A percentile compares a stretch with the other conserved stretches of the same genome.
Conservation (phyloP, 345 rosid genomes). For the Erysimum cheiranthoides region DNA sequence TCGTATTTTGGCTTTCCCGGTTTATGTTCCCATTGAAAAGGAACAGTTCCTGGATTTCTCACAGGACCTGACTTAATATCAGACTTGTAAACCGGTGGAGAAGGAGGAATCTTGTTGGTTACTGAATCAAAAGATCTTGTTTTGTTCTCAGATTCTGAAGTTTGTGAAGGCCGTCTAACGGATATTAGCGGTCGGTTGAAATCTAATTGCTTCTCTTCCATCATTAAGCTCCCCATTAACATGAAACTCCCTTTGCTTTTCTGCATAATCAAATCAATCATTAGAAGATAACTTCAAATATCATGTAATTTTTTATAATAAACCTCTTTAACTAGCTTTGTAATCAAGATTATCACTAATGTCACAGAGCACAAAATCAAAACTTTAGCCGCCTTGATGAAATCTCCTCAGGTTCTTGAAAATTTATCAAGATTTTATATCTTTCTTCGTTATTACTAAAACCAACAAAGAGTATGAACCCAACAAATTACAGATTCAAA, state of each 20-base stretch:
- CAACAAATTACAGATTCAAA: background rate
- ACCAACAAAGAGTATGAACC: background rate
- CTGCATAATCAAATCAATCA: constrained; percentile 44
- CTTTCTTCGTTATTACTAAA: background rate
- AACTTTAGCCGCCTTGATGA: constrained; percentile 2
- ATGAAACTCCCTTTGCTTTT: constrained; percentile 34
- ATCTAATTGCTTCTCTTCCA: constrained; percentile 87
- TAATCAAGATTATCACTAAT: constrained; percentile 8
- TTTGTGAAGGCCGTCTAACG: constrained; percentile 58
- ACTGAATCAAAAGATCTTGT: constrained; percentile 50
- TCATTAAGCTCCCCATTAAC: constrained; percentile 51
- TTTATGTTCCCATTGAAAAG: constrained; percentile 83
- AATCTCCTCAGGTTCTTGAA: constrained; percentile 22
- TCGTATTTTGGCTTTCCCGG: constrained; percentile 87
- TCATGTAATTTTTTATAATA: background rate
- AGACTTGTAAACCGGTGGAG: constrained; percentile 70
- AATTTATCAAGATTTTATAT: constrained; percentile 1
- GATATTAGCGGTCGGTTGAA: constrained; percentile 81
- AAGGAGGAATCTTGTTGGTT: constrained; percentile 45
- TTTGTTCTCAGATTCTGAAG: constrained; percentile 53
- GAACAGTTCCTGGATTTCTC: constrained; percentile 84
- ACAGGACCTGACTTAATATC: constrained; percentile 92
- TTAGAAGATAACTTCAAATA: constrained; percentile 15
- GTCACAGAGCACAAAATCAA: background rate
- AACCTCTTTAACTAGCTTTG: background rate